Evolutionary conservation across 2,329 filamentous ascomycete species (phyloP).

Genomic region (Cercospora zeina): DNA sequence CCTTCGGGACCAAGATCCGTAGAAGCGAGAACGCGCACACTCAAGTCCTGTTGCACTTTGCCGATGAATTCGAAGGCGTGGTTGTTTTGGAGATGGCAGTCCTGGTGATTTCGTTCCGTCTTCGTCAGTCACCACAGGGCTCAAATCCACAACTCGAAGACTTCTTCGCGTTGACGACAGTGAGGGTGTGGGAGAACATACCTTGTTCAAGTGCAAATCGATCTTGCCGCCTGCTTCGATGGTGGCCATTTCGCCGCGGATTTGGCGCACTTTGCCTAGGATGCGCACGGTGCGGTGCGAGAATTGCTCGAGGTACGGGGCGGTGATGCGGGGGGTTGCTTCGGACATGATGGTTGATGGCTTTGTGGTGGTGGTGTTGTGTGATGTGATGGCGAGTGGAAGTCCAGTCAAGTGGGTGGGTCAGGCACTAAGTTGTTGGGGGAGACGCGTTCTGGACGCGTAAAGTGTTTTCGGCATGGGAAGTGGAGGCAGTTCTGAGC

Average conservation of each 20-base stretch:
- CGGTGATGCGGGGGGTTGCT: slow-evolving; percentile 79
- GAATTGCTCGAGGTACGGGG: slow-evolving; percentile 75
- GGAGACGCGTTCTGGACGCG: slow-evolving; percentile 15
- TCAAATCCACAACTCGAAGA: background rate
- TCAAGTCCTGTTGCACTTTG: slow-evolving; percentile 73
- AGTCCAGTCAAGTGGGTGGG: background rate
- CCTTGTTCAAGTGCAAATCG: slow-evolving; percentile 70
- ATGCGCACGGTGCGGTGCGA: slow-evolving; percentile 72
- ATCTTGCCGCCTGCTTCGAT: slow-evolving; percentile 79
- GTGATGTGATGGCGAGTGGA: background rate
- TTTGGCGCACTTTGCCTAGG: slow-evolving; percentile 78
- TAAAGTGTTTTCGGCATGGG: slow-evolving; percentile 7
- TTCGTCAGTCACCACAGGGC: background rate
- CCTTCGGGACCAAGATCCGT: slow-evolving; percentile 64
- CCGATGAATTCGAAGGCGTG: slow-evolving; percentile 76
- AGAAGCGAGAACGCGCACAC: slow-evolving; percentile 68
- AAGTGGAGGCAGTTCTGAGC: background rate
- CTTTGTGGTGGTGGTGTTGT: background rate
- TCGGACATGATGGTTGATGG: slow-evolving; percentile 66
- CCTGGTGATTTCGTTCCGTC: slow-evolving; percentile 49
- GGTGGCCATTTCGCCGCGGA: slow-evolving; percentile 76
- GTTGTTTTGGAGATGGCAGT: slow-evolving; percentile 67
- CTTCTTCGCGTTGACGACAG: background rate
- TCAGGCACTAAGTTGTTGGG: background rate
- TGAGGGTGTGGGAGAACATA: slow-evolving; percentile 47